Percentiles rank a stretch among this genome's conserved stretches.
These are phyloP conservation scores for Trichoderma atrobrunneum DNA, from an alignment of 2,329 filamentous ascomycete genomes.

Conservation along the genomic window DNA sequence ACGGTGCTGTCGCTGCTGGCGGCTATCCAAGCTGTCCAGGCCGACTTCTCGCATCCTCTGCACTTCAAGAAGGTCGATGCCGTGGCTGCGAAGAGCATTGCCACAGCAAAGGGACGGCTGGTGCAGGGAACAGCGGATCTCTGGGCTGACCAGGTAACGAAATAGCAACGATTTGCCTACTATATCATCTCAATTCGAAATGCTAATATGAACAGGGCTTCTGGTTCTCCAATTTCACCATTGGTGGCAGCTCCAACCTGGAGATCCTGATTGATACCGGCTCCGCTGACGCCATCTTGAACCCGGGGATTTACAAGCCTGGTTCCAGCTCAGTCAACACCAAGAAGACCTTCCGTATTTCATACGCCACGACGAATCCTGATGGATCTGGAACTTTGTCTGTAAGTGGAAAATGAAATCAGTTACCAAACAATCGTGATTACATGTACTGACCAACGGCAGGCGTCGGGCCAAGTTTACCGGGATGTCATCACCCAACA, in stretches of 20 bases:
- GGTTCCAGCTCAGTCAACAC: conserved; percentile 16
- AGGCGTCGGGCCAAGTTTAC: conserved; percentile 23
- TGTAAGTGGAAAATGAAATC: conserved; percentile 1
- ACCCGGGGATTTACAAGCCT: conserved; percentile 23
- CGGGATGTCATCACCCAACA: conserved; percentile 22
- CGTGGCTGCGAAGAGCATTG: conserved; percentile 14
- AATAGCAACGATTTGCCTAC: background rate
- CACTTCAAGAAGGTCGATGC: conserved; percentile 21
- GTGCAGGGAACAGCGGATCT: background rate
- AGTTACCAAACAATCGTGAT: background rate
- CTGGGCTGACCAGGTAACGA: conserved; percentile 19
- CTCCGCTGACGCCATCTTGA: conserved; percentile 23
- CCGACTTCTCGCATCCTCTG: conserved; percentile 21
- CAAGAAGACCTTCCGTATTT: conserved; percentile 16
- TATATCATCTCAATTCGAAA: background rate
- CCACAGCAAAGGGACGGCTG: conserved; percentile 15
- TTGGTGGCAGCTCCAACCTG: conserved; percentile 23
- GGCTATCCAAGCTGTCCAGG: conserved; percentile 15
- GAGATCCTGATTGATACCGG: conserved; percentile 24
- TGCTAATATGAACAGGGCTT: conserved; percentile 20
- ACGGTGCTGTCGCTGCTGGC: conserved; percentile 16
- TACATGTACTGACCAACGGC: background rate
- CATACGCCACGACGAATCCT: conserved; percentile 24
- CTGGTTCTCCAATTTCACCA: conserved; percentile 25
- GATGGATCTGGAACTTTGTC: conserved; percentile 21